Evolutionary conservation across 2,329 filamentous ascomycete genomes (phyloP).

Genomic region (Emmonsiellopsis sp.): DNA sequence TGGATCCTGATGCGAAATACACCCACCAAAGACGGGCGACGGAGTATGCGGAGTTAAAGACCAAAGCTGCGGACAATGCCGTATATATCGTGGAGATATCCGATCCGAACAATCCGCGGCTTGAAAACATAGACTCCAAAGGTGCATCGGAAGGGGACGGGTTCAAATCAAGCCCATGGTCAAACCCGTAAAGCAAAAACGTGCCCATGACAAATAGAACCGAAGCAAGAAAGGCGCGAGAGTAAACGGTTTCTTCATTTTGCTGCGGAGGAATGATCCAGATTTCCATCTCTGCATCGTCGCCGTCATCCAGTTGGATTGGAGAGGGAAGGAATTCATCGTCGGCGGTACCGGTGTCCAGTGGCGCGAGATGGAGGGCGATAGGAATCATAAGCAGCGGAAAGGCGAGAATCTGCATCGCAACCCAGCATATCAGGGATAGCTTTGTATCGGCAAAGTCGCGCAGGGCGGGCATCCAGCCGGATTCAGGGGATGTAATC

Average conservation of each 20-base stretch:
- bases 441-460: neutral
- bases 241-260: neutral
- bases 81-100: neutral
- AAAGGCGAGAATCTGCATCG: conserved; percentile 4
- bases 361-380: neutral
- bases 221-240: neutral
- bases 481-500: neutral
- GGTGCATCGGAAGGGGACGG: neutral
- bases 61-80: conserved; percentile 1
- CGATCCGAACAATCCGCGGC: neutral
- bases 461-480: neutral
- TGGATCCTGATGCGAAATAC: neutral
- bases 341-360: neutral
- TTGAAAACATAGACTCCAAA: neutral
- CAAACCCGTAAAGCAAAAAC: neutral
- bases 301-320: neutral
- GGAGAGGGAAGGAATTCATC: neutral
- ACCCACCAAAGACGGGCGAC: neutral
- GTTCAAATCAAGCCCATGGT: neutral
- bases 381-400: conserved; percentile 2
- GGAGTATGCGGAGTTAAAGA: neutral
- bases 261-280: neutral
- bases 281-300: neutral
- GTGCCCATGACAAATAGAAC: neutral
- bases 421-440: conserved; percentile 3